Conservation (phyloP, 805 yeast genomes). For the Cyberlindnera subsufficiens region DNA sequence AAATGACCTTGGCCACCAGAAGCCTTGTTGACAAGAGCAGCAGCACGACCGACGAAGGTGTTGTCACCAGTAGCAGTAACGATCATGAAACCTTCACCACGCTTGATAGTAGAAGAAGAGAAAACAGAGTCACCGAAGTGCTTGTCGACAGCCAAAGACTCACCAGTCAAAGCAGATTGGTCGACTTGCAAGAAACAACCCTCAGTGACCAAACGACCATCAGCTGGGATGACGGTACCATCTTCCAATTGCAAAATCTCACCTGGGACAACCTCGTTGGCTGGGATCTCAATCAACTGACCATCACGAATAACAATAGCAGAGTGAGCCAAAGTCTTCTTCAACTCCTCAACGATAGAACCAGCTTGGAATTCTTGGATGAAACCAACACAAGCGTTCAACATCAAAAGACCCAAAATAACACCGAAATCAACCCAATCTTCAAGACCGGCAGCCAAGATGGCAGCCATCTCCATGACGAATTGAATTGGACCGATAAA, state of each 20-base stretch:
- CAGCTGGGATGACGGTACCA: slow-evolving; percentile 90
- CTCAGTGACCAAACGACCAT: slow-evolving; percentile 84
- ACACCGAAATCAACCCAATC: slow-evolving; percentile 99
- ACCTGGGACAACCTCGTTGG: slow-evolving; percentile 91
- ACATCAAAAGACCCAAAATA: slow-evolving; percentile 76
- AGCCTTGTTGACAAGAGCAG: slow-evolving; percentile 93
- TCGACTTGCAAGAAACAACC: slow-evolving; percentile 86
- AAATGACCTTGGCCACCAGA: slow-evolving; percentile 91
- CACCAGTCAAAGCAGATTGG: slow-evolving; percentile 97
- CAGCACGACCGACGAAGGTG: slow-evolving; percentile 96
- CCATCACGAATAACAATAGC: slow-evolving; percentile 86
- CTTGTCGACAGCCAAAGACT: slow-evolving; percentile 93
- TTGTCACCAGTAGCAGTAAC: slow-evolving; percentile 94
- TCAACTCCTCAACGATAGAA: slow-evolving; percentile 93
- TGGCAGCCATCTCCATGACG: slow-evolving; percentile 97
- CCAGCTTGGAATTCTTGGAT: slow-evolving; percentile 97
- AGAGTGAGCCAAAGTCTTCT: slow-evolving; percentile 88
- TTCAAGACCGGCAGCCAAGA: slow-evolving; percentile 91
- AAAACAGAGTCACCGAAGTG: slow-evolving; percentile 79
- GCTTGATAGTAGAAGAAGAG: slow-evolving; percentile 92
- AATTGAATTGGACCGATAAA: slow-evolving; percentile 94
- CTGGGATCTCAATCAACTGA: slow-evolving; percentile 63
- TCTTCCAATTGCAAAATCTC: slow-evolving; percentile 89
- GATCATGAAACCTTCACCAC: slow-evolving; percentile 93
- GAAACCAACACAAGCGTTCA: slow-evolving; percentile 94